These are phyloP conservation scores for Penicillium nordicum DNA, from an alignment of 2,329 filamentous ascomycete genomes.

Conservation along the genomic window DNA sequence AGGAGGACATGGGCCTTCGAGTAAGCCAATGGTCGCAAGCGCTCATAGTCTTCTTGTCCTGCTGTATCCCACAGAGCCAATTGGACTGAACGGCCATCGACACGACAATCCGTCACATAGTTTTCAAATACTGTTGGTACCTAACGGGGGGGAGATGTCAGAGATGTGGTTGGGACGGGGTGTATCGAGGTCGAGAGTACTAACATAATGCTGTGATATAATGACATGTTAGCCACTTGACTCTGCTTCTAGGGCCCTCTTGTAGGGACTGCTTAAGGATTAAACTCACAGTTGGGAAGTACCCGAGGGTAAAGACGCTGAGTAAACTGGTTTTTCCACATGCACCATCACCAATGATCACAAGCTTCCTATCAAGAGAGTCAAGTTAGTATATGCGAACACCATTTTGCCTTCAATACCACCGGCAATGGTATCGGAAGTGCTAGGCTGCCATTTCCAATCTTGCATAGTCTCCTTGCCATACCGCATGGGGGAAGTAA, in stretches of 20 bases:
- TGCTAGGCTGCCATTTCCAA: background rate
- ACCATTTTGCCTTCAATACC: background rate
- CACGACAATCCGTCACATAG: constrained; percentile 97
- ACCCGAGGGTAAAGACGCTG: constrained; percentile 95
- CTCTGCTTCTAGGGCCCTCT: constrained; percentile 15
- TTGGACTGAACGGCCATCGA: constrained; percentile 98
- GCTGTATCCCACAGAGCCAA: constrained; percentile 99
- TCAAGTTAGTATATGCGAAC: constrained; percentile 18
- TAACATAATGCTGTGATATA: constrained; percentile 44
- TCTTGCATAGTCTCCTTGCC: background rate
- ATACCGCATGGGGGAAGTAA: constrained; percentile 3
- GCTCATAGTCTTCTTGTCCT: constrained; percentile 97
- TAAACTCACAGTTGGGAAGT: constrained; percentile 86
- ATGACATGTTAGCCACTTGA: constrained; percentile 21
- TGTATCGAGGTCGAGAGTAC: constrained; percentile 19
- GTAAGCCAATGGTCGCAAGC: constrained; percentile 89
- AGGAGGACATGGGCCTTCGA: constrained; percentile 96
- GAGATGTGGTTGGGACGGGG: constrained; percentile 3
- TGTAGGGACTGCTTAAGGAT: background rate
- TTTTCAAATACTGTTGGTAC: constrained; percentile 99
- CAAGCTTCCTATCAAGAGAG: constrained; percentile 68
- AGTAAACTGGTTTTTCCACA: constrained; percentile 97
- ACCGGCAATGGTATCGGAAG: constrained; percentile 6
- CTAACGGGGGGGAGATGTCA: constrained; percentile 41
- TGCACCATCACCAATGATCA: constrained; percentile 95